Evolutionary conservation across 345 rosid species (phyloP).

Genomic region (Murraya paniculata): DNA sequence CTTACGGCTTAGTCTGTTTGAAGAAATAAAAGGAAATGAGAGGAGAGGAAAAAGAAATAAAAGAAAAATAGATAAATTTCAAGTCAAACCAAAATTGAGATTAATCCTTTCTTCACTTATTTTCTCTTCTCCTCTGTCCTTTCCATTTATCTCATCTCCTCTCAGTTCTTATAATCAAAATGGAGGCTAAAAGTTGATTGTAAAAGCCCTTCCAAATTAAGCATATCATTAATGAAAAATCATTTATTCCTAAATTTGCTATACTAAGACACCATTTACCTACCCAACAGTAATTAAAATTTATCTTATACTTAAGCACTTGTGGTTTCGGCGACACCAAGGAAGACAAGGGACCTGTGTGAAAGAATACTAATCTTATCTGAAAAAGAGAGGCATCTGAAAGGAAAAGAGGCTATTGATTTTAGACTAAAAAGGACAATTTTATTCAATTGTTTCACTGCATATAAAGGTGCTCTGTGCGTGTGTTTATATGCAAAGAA

Average conservation of each 20-base stretch:
- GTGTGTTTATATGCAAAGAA: too few relatives aligned
- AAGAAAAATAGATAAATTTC: too few relatives aligned
- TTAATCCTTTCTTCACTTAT: too few relatives aligned
- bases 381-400: not conserved
- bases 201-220: not conserved
- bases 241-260: not conserved
- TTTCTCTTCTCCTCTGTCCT: too few relatives aligned
- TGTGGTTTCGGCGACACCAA: constrained; percentile 42
- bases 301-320: constrained; percentile 14
- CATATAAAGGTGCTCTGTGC: too few relatives aligned
- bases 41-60: too few relatives aligned
- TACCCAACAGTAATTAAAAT: constrained; percentile 70
- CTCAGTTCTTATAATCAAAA: too few relatives aligned
- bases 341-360: constrained; percentile 59
- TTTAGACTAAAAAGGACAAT: too few relatives aligned
- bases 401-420: not conserved
- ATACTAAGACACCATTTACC: constrained; percentile 34
- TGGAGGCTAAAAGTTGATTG: not conserved
- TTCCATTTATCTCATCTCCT: too few relatives aligned
- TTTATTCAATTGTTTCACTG: too few relatives aligned
- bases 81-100: too few relatives aligned
- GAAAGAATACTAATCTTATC: constrained; percentile 19
- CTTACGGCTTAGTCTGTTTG: not conserved
- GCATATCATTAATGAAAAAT: not conserved
- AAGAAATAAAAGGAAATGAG: too few relatives aligned